Percentiles rank a stretch among this genome's conserved stretches.
Conservation (phyloP, 2,329 filamentous ascomycete species). For the Botrytis byssoidea region DNA sequence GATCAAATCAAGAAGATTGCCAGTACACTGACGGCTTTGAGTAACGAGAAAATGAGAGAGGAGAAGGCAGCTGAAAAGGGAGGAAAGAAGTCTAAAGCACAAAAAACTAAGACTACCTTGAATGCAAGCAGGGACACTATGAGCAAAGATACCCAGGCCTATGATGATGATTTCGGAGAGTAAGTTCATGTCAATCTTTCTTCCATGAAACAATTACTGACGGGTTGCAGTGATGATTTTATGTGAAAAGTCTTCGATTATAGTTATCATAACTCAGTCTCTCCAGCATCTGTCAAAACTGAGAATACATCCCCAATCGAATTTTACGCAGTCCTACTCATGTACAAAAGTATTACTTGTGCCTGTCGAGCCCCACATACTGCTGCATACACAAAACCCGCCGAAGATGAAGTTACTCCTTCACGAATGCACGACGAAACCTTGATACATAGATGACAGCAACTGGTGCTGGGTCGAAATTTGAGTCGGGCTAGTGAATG, state of each 20-base stretch:
- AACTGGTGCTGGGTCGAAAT: background rate
- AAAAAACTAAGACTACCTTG: constrained; percentile 88
- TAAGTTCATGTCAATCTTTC: constrained; percentile 49
- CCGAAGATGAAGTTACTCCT: background rate
- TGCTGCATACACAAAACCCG: background rate
- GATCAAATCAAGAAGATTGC: constrained; percentile 97
- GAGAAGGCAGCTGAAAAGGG: constrained; percentile 94
- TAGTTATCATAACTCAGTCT: constrained; percentile 11
- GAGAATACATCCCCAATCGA: background rate
- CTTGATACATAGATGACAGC: background rate
- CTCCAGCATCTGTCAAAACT: background rate
- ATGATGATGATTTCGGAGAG: constrained; percentile 86
- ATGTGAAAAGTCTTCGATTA: constrained; percentile 55
- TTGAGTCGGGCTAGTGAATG: background rate
- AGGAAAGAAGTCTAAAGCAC: constrained; percentile 94
- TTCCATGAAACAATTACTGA: constrained; percentile 28
- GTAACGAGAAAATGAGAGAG: constrained; percentile 98
- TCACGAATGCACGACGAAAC: background rate
- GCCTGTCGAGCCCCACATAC: background rate
- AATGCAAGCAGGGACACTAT: constrained; percentile 59
- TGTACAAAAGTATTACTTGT: background rate
- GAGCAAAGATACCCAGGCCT: constrained; percentile 69
- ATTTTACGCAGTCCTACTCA: background rate
- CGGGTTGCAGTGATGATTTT: constrained; percentile 60
- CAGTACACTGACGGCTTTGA: constrained; percentile 79